Conservation (phyloP, 1,284 basidiomycete genomes). For the Bjerkandera adusta region DNA sequence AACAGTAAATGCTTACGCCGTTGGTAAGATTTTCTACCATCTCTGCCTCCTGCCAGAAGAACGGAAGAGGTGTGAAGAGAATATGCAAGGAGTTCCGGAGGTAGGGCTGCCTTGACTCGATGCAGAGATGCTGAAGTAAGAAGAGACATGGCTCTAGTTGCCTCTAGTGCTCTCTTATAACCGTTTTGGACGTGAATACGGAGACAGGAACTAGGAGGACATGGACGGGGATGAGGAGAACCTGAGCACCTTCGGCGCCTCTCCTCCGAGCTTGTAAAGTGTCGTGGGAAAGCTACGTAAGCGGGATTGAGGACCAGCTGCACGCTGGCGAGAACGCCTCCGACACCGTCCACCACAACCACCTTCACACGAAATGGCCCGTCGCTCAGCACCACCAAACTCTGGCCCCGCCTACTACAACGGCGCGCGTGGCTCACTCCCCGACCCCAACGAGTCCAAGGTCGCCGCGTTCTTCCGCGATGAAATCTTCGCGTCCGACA, state of each 20-base stretch:
- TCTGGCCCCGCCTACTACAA: slow-evolving; percentile 55
- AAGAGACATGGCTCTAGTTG: slow-evolving; percentile 1
- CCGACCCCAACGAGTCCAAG: slow-evolving; percentile 58
- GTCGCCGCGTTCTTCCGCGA: slow-evolving; percentile 62
- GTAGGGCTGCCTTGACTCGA: not conserved
- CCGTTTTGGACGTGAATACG: too few relatives aligned
- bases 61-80: slow-evolving; percentile 21
- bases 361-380: slow-evolving; percentile 48
- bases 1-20: slow-evolving; percentile 9
- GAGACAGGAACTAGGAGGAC: too few relatives aligned
- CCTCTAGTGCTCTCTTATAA: not conserved
- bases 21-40: too few relatives aligned
- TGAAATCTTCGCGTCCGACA: slow-evolving; percentile 69
- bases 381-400: slow-evolving; percentile 55
- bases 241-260: not conserved
- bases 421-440: slow-evolving; percentile 29
- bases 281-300: not conserved
- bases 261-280: not conserved
- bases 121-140: not conserved
- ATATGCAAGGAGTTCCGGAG: slow-evolving; percentile 18
- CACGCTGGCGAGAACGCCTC: not conserved
- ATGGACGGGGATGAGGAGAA: not conserved
- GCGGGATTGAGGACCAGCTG: not conserved
- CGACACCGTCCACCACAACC: not conserved
- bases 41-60: not conserved